phyloP scores from a whole-genome alignment of 1,139 yeast genomes.

The Meyerozyma carpophila region DNA sequence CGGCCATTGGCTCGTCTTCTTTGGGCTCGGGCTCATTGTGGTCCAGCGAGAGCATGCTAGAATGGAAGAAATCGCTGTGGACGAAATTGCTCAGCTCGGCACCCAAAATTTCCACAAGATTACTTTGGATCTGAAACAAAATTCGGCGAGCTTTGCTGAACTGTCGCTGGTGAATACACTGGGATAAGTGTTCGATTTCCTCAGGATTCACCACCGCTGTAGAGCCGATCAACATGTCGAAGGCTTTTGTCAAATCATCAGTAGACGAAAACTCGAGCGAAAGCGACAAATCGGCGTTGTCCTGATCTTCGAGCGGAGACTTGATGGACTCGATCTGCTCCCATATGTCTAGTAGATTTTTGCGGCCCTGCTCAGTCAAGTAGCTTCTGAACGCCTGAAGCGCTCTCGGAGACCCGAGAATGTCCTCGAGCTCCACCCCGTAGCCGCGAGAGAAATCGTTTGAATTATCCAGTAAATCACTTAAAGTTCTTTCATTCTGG shows the following conservation, averaged over 20 bases:
- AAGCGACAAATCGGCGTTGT: slow-evolving; percentile 18
- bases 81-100: background rate
- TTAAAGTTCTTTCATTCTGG: too few relatives aligned
- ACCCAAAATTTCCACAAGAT: slow-evolving; percentile 6
- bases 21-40: background rate
- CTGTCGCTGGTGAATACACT: slow-evolving; percentile 17
- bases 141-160: slow-evolving; percentile 44
- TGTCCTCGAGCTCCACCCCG: slow-evolving; percentile 7
- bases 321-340: slow-evolving; percentile 59
- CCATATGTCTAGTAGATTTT: slow-evolving; percentile 56
- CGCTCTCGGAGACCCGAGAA: slow-evolving; percentile 37
- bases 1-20: background rate
- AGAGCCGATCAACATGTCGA: background rate
- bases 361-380: slow-evolving; percentile 44
- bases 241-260: slow-evolving; percentile 26
- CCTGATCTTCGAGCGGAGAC: slow-evolving; percentile 61
- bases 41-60: background rate
- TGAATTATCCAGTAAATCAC: background rate
- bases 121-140: slow-evolving; percentile 51
- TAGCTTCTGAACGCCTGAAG: slow-evolving; percentile 50
- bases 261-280: slow-evolving; percentile 37
- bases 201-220: slow-evolving; percentile 11
- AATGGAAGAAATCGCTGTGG: background rate
- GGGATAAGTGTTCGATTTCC: slow-evolving; percentile 18
- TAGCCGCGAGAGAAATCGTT: background rate